Evolutionary conservation across 108 stramenopile genomes (phyloP).

Genomic region (Nannochloropsis granulata): DNA sequence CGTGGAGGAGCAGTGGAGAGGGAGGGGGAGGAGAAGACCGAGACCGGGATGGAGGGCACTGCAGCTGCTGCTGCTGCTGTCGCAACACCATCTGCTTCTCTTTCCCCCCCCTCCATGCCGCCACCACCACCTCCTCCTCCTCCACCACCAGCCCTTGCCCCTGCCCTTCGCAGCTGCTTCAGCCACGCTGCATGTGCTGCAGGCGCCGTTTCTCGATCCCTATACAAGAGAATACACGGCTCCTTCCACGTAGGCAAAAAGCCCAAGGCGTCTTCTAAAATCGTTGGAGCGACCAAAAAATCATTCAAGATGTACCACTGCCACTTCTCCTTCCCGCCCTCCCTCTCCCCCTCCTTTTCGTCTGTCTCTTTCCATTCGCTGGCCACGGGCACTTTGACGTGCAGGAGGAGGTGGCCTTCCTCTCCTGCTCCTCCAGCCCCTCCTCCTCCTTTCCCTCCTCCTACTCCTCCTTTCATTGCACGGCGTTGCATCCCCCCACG

Average conservation of each 20-base stretch:
- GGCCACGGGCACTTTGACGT: not conserved
- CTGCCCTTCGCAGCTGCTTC: not conserved
- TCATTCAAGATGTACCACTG: slow-evolving; percentile 18
- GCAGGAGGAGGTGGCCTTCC: not conserved
- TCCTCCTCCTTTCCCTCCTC: not conserved
- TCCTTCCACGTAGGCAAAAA: slow-evolving; percentile 18
- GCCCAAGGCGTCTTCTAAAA: slow-evolving; percentile 15
- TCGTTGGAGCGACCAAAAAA: slow-evolving; percentile 1
- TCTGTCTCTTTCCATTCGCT: not conserved
- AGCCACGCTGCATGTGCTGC: not conserved
- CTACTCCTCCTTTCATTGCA: not conserved
- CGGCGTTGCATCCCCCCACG: not conserved
- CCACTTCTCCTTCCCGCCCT: slow-evolving; percentile 6
- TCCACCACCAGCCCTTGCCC: not conserved
- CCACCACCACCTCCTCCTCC: not conserved
- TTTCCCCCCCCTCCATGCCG: not conserved
- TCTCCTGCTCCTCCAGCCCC: not conserved
- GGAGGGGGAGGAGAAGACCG: slow-evolving; percentile 8
- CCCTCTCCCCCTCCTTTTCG: not conserved
- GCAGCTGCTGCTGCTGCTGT: not conserved
- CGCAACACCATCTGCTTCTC: not conserved
- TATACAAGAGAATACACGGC: slow-evolving; percentile 17
- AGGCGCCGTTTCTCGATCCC: not conserved
- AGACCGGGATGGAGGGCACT: slow-evolving; percentile 1
- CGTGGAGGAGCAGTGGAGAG: not conserved